Percentiles rank a stretch among this genome's conserved stretches.
phyloP scores from a whole-genome alignment of 148 eudicot species.

The Simmondsia chinensis region DNA sequence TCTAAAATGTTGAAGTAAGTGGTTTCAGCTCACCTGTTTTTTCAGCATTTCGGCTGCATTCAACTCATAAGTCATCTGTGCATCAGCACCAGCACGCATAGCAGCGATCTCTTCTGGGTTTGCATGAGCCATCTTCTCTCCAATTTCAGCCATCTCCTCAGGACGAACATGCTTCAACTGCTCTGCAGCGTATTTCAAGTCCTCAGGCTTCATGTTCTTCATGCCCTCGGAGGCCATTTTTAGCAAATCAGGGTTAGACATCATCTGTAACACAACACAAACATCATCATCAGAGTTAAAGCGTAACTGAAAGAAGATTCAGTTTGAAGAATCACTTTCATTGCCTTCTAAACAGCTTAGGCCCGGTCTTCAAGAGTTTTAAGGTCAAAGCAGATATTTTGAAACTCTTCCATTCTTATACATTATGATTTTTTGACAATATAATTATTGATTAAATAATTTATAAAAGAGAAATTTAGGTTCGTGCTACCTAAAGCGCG shows the following conservation, averaged over 20 bases:
- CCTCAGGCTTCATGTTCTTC: constrained; percentile 82
- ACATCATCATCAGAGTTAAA: no score
- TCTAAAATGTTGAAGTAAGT: not conserved
- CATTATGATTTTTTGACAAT: no score
- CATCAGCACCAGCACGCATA: constrained; percentile 70
- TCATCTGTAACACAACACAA: constrained; percentile 50
- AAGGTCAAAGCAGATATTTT: no score
- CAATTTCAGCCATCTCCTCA: constrained; percentile 80
- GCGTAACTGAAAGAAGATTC: no score
- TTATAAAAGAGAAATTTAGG: no score
- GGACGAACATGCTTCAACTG: constrained; percentile 84
- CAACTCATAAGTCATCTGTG: constrained; percentile 61
- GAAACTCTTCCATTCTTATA: no score
- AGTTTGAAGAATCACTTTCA: no score
- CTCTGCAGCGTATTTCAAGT: constrained; percentile 80
- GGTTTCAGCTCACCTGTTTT: constrained; percentile 53
- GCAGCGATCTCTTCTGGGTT: constrained; percentile 84
- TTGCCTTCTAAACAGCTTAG: no score
- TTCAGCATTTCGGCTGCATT: constrained; percentile 77
- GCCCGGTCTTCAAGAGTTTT: no score
- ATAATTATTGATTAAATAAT: no score
- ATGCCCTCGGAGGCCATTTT: constrained; percentile 95
- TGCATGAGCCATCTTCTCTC: constrained; percentile 93
- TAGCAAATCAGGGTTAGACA: constrained; percentile 93
- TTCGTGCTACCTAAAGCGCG: no score